These are phyloP conservation scores for Penicillium sp. DNA, from an alignment of 2,329 filamentous ascomycete genomes.

Conservation along the genomic window DNA sequence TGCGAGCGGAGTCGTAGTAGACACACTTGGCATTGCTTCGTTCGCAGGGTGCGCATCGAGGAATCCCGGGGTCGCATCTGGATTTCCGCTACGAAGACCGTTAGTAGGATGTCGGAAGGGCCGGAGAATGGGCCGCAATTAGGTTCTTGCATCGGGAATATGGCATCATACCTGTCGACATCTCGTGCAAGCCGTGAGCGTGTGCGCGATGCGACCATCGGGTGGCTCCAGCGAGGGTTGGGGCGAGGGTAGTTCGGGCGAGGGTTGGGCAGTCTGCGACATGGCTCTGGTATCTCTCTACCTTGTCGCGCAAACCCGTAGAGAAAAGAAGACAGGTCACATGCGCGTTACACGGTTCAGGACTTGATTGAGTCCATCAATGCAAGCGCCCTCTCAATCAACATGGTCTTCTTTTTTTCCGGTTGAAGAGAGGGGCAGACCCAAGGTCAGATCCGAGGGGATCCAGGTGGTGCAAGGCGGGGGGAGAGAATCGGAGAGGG, in stretches of 20 bases:
- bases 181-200: constrained; percentile 47
- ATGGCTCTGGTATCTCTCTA: constrained; percentile 7
- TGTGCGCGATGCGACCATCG: constrained; percentile 43
- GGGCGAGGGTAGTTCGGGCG: constrained; percentile 26
- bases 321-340: constrained; percentile 13
- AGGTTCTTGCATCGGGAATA: neutral
- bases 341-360: constrained; percentile 8
- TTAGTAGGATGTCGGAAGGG: constrained; percentile 2
- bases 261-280: constrained; percentile 20
- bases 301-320: constrained; percentile 8
- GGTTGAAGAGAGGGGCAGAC: neutral
- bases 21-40: constrained; percentile 87
- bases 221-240: constrained; percentile 26
- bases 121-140: neutral
- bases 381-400: neutral
- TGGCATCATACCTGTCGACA: constrained; percentile 45
- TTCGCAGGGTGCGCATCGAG: constrained; percentile 87
- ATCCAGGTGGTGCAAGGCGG: neutral
- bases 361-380: neutral
- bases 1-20: constrained; percentile 87
- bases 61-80: constrained; percentile 86
- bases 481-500: neutral
- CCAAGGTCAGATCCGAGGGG: neutral
- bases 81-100: constrained; percentile 70
- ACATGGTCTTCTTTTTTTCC: neutral